Base-by-base conservation (phyloP, 768 basidiomycete genomes). In the Mycena indigotica region DNA sequence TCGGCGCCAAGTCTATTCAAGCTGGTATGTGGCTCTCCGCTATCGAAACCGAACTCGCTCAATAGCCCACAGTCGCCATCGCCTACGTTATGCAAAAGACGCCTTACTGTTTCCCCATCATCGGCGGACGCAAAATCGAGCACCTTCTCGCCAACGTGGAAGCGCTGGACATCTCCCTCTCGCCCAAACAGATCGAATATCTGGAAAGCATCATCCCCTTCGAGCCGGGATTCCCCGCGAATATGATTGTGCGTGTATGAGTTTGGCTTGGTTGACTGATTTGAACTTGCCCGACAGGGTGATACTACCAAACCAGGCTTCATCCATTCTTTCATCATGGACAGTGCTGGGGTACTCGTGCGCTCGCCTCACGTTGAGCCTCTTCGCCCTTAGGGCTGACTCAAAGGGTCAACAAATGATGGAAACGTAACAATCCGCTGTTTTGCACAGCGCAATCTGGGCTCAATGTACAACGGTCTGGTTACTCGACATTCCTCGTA, bases 121-220 rank as follows among this genome's bases (percentile, higher is more conserved):
- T 77, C 28, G 75, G 74, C 6, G 73, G 74, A 5, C 69, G 74
- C 53, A 80, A 77, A 57, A 66, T 75, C 25, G 73, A 75, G 65
- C 76, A 80, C 23, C 53, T 79, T 15, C 50, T 64, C 54, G 73
- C 72, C 41, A 80, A 78, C 58, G 51, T 78, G 19, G 70, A 76
- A 57, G 77, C 77, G 8, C 66, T 79, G 13, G 66, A 71, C 25
- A 72, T 80, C 52, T 60, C 60, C 1, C 70, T 79, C 50, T 66
- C 70, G 0, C 54, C 65, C 0, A 74, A 73, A 41, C 75, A 79
- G 15, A 73, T 78, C 49, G 63, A 65, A 41, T 67, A 59, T 28
- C 52, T 80, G 26, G 78, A 79, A 39, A 53, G 65, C 19, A 56
- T 69, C 13, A 39, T 72, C 21, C 73, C 74, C 1, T 75, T 78